A percentile compares a stretch with the other conserved stretches of the same genome.
These are phyloP conservation scores for Diphasiastrum complanatum DNA, from an alignment of 83 land plant species.

Conservation along the genomic window DNA sequence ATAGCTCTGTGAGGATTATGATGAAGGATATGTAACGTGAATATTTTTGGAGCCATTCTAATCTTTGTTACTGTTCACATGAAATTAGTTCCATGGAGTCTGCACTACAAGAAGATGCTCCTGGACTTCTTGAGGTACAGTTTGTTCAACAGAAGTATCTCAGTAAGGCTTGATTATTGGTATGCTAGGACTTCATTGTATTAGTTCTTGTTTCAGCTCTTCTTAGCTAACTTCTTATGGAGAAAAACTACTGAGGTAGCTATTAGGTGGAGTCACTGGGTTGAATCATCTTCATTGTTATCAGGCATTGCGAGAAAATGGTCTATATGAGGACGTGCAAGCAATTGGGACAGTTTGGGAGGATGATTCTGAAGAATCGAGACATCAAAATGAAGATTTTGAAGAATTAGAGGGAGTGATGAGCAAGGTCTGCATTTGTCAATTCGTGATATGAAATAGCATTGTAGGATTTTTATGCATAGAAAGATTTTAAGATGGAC, in stretches of 20 bases:
- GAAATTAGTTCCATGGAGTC: slow-evolving; percentile 36
- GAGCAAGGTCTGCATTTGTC: slow-evolving; percentile 35
- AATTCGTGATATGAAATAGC: neutral
- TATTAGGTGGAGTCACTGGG: neutral
- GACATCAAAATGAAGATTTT: slow-evolving; percentile 34
- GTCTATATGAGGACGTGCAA: slow-evolving; percentile 46
- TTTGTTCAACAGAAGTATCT: too few species aligned
- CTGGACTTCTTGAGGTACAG: slow-evolving; percentile 61
- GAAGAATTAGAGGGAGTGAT: slow-evolving; percentile 52
- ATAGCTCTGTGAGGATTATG: too few species aligned
- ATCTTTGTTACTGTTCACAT: too few species aligned
- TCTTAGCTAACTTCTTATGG: neutral
- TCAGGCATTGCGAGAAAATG: slow-evolving; percentile 56
- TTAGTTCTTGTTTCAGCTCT: neutral
- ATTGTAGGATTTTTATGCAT: neutral
- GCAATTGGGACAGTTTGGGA: slow-evolving; percentile 40
- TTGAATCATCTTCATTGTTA: neutral
- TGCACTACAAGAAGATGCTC: slow-evolving; percentile 71
- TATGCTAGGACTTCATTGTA: neutral
- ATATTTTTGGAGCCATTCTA: too few species aligned
- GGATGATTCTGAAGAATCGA: slow-evolving; percentile 28
- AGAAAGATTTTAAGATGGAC: slow-evolving; percentile 2
- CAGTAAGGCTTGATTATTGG: neutral
- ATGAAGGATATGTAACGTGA: too few species aligned
- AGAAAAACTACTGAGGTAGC: neutral